Conservation (phyloP, 2,329 filamentous ascomycete genomes). For the Aspergillus jensenii region DNA sequence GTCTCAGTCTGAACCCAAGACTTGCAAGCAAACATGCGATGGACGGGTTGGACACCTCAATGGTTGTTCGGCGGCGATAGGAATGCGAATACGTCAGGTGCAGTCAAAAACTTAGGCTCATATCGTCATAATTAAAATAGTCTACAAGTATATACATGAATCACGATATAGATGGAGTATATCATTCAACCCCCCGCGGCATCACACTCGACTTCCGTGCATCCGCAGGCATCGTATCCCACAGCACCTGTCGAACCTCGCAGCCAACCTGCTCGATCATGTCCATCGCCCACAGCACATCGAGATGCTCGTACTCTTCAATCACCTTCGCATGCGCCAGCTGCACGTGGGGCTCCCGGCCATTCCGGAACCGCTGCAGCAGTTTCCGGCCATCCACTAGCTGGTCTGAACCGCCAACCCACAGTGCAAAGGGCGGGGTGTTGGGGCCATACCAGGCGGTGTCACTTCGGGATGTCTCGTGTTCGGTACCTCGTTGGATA, state of each 20-base stretch:
- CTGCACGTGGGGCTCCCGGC: slow-evolving; percentile 76
- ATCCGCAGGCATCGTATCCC: slow-evolving; percentile 66
- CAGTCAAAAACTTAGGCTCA: too few species aligned
- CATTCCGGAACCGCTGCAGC: slow-evolving; percentile 70
- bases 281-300: slow-evolving; percentile 95
- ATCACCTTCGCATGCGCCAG: slow-evolving; percentile 82
- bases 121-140: neutral
- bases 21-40: too few species aligned
- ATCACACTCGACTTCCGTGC: slow-evolving; percentile 61
- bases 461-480: slow-evolving; percentile 25
- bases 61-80: too few species aligned
- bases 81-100: too few species aligned
- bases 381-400: slow-evolving; percentile 80
- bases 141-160: neutral
- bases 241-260: slow-evolving; percentile 78
- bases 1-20: too few species aligned
- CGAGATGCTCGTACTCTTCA: slow-evolving; percentile 86
- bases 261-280: slow-evolving; percentile 76
- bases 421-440: slow-evolving; percentile 81
- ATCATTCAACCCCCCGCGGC: slow-evolving; percentile 42
- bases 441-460: slow-evolving; percentile 79
- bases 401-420: slow-evolving; percentile 80
- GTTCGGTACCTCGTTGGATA: slow-evolving; percentile 18
- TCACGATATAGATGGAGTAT: neutral
- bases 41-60: too few species aligned